A percentile compares a stretch with the other conserved stretches of the same genome.
Evolutionary conservation across 805 yeast genomes (phyloP).

Genomic region (Saturnispora galanensis): DNA sequence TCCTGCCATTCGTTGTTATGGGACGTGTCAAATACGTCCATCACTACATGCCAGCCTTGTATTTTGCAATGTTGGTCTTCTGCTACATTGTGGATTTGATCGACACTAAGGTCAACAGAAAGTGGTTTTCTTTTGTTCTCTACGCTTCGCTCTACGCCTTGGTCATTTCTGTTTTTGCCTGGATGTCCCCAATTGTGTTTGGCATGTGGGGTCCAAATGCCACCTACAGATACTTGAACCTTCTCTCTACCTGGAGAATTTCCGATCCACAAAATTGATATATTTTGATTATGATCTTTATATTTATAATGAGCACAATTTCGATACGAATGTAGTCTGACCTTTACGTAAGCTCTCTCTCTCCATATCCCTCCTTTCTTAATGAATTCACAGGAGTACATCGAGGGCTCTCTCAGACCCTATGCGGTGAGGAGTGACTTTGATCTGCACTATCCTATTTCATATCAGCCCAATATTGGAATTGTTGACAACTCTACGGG

Average conservation of each 20-base stretch:
- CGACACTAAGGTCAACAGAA: constrained; percentile 16
- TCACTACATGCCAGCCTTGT: constrained; percentile 91
- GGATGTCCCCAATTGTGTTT: constrained; percentile 59
- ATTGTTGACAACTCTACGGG: constrained; percentile 27
- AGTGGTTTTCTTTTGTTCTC: constrained; percentile 21
- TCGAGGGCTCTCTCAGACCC: constrained; percentile 24
- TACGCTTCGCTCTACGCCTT: constrained; percentile 39
- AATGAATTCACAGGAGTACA: constrained; percentile 18
- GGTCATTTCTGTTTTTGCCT: constrained; percentile 49
- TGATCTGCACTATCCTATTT: constrained; percentile 26
- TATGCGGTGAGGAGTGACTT: constrained; percentile 25
- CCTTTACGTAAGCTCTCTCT: not conserved
- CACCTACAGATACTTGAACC: constrained; percentile 40
- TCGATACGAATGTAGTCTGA: not conserved
- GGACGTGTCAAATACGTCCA: constrained; percentile 95
- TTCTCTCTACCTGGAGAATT: constrained; percentile 48
- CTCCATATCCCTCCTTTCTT: not conserved
- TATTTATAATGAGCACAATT: constrained; percentile 1
- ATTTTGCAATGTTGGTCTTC: constrained; percentile 79
- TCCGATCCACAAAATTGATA: constrained; percentile 3
- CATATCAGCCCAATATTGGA: constrained; percentile 27
- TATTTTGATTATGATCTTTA: not conserved
- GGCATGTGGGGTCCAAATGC: constrained; percentile 62
- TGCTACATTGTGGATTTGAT: constrained; percentile 46
- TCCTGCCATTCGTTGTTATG: constrained; percentile 82